Conservation (phyloP, 2,329 filamentous ascomycete genomes). For the Fusarium acutatum region DNA sequence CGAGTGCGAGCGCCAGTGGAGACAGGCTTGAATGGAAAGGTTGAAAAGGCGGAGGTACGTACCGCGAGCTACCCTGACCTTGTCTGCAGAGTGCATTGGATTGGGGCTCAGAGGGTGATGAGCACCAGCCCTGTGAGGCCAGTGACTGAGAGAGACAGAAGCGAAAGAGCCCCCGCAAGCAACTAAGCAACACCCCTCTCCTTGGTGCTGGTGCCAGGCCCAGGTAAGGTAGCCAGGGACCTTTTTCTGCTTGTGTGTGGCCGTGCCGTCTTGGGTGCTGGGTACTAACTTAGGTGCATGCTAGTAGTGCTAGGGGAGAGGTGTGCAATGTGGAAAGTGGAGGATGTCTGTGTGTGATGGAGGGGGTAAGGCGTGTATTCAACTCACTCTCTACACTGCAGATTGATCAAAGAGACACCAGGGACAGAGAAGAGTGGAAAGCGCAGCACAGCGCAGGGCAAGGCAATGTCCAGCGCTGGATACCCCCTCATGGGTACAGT, state of each 20-base stretch:
- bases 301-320: background rate
- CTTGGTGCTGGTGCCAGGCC: background rate
- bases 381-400: background rate
- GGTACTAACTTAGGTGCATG: background rate
- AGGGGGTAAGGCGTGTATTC: conserved; percentile 8
- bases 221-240: conserved; percentile 4
- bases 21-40: background rate
- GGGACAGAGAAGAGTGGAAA: background rate
- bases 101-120: conserved; percentile 31
- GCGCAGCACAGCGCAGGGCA: background rate
- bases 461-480: conserved; percentile 7
- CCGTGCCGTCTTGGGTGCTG: conserved; percentile 19
- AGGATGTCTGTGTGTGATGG: conserved; percentile 2
- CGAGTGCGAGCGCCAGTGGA: conserved; percentile 19
- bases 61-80: conserved; percentile 5
- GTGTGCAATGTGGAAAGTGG: conserved; percentile 4
- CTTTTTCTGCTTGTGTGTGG: conserved; percentile 33
- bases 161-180: conserved; percentile 14
- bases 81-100: conserved; percentile 5
- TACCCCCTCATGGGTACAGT: conserved; percentile 8
- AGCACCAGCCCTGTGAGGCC: conserved; percentile 41
- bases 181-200: conserved; percentile 12
- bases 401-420: conserved; percentile 5
- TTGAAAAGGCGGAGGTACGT: conserved; percentile 37
- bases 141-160: background rate